Evolutionary conservation across 2,329 filamentous ascomycete genomes (phyloP).

Genomic region (Colletotrichum paranaense): DNA sequence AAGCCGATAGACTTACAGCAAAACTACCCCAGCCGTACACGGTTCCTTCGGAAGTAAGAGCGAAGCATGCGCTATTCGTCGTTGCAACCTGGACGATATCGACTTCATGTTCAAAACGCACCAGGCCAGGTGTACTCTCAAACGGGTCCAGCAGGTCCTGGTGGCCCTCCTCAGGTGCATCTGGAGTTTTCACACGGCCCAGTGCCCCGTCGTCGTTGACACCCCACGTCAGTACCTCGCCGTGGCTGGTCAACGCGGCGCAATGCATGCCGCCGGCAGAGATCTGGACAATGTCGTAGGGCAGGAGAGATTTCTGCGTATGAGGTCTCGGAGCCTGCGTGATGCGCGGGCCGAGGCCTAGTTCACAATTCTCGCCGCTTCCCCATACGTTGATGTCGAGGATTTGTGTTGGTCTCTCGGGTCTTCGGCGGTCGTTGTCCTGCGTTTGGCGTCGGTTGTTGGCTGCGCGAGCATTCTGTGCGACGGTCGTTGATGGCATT

Average conservation of each 20-base stretch:
- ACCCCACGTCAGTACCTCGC: conserved; percentile 73
- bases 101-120: conserved; percentile 61
- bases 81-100: conserved; percentile 69
- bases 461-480: neutral
- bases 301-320: conserved; percentile 64
- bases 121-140: conserved; percentile 66
- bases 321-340: conserved; percentile 41
- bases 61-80: conserved; percentile 72
- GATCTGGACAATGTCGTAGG: conserved; percentile 69
- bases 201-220: conserved; percentile 75
- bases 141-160: conserved; percentile 44
- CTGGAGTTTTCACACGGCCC: conserved; percentile 60
- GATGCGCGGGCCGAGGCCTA: conserved; percentile 16
- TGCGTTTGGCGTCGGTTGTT: neutral
- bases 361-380: conserved; percentile 31
- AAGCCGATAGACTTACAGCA: conserved; percentile 48
- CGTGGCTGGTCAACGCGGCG: conserved; percentile 70
- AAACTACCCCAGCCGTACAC: conserved; percentile 78
- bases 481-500: neutral
- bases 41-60: conserved; percentile 68
- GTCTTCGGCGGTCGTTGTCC: neutral
- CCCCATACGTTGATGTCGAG: conserved; percentile 33
- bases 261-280: conserved; percentile 74
- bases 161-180: conserved; percentile 53
- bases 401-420: neutral